A percentile compares a stretch with the other conserved stretches of the same genome.
Evolutionary conservation across 2,329 filamentous ascomycete species (phyloP).

Genomic region (Pseudocercospora pini-densiflorae): DNA sequence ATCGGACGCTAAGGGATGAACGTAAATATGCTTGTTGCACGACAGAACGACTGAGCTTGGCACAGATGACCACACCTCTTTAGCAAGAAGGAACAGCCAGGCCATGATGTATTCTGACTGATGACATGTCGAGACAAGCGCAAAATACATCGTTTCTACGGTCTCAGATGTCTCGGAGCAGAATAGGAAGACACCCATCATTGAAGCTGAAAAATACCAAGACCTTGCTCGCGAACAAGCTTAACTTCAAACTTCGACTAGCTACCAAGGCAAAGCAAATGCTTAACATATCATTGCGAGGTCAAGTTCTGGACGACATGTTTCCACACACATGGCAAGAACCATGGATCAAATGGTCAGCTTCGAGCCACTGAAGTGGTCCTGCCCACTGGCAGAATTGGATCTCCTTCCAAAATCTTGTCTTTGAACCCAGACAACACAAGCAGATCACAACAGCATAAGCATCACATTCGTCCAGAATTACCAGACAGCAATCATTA

Average conservation of each 20-base stretch:
- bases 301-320: neutral
- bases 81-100: neutral
- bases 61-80: neutral
- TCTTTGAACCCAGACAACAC: neutral
- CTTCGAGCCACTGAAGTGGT: neutral
- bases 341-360: neutral
- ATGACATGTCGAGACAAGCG: neutral
- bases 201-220: neutral
- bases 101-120: neutral
- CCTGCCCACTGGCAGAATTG: neutral
- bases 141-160: neutral
- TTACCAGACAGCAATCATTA: neutral
- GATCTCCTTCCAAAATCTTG: neutral
- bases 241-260: neutral
- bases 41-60: conserved; percentile 2
- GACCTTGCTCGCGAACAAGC: conserved; percentile 1
- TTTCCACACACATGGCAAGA: neutral
- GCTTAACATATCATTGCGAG: neutral
- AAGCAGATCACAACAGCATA: neutral
- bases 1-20: conserved; percentile 1
- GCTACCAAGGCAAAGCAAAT: neutral
- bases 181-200: neutral
- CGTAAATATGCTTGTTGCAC: conserved; percentile 5
- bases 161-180: neutral
- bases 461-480: neutral